Conservation (phyloP, 2,329 filamentous ascomycete genomes). For the Rhexocercosporidium sp. region DNA sequence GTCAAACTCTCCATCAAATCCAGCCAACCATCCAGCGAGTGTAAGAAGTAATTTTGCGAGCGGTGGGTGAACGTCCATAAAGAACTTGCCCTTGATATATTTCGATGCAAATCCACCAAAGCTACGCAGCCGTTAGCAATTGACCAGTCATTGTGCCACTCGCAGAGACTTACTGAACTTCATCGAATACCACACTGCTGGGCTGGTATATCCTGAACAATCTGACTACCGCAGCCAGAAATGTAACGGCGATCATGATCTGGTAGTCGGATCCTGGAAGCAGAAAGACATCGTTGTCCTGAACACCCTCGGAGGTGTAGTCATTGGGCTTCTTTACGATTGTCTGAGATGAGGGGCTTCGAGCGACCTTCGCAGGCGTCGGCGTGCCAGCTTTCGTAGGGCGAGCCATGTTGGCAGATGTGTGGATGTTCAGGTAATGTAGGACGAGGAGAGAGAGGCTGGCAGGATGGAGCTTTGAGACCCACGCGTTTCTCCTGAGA, state of each 20-base stretch:
- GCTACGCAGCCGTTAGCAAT: conserved; percentile 52
- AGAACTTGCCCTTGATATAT: conserved; percentile 99
- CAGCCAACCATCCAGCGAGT: conserved; percentile 90
- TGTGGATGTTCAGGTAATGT: conserved; percentile 17
- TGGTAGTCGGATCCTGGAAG: conserved; percentile 86
- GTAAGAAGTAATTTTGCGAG: conserved; percentile 97
- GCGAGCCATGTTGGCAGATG: conserved; percentile 36
- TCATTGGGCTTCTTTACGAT: conserved; percentile 48
- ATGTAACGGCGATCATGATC: conserved; percentile 72
- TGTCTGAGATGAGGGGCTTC: conserved; percentile 22
- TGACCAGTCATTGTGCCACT: not conserved
- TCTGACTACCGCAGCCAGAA: conserved; percentile 79
- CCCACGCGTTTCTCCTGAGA: conserved; percentile 28
- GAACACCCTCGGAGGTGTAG: conserved; percentile 79
- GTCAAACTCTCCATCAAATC: conserved; percentile 94
- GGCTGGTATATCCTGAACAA: conserved; percentile 97
- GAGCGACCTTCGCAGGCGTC: conserved; percentile 24
- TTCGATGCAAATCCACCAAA: conserved; percentile 98
- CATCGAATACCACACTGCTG: conserved; percentile 95
- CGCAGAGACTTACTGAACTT: conserved; percentile 82
- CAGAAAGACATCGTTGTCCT: conserved; percentile 90
- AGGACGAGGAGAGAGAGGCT: conserved; percentile 26
- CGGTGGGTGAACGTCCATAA: conserved; percentile 99
- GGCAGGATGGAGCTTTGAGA: conserved; percentile 30
- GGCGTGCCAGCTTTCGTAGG: conserved; percentile 31